A percentile compares a stretch with the other conserved stretches of the same genome.
Conservation (phyloP, 768 basidiomycete genomes). For the Mycena kentingensis region DNA sequence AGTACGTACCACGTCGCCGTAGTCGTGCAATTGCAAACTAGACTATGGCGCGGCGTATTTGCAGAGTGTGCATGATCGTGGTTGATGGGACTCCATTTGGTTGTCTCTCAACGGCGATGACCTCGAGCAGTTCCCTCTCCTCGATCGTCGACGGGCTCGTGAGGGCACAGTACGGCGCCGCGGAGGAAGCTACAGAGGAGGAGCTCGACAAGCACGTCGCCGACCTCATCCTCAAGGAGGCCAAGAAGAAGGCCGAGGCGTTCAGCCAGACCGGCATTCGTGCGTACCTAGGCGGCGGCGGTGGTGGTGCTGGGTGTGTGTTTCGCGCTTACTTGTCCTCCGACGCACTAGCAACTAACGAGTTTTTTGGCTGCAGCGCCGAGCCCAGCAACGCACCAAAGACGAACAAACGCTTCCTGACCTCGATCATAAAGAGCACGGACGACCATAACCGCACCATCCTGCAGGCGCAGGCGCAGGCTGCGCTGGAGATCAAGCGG, state of each 20-base stretch:
- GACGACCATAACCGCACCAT: conserved; percentile 95
- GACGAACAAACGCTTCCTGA: conserved; percentile 80
- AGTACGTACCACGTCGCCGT: too few species aligned
- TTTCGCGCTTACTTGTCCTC: background rate
- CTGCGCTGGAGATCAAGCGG: conserved; percentile 71
- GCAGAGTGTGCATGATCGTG: too few species aligned
- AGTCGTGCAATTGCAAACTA: too few species aligned
- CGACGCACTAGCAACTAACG: background rate
- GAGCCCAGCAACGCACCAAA: conserved; percentile 77
- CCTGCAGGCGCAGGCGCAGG: conserved; percentile 67
- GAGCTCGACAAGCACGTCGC: conserved; percentile 93
- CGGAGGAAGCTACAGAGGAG: conserved; percentile 61
- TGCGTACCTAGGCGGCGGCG: conserved; percentile 68
- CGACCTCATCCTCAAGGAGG: conserved; percentile 88
- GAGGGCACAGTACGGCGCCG: background rate
- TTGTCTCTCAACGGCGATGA: too few species aligned
- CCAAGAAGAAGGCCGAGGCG: conserved; percentile 84
- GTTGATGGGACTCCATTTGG: too few species aligned
- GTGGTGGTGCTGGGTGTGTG: conserved; percentile 42
- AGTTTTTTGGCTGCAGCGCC: conserved; percentile 39
- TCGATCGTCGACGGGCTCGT: background rate
- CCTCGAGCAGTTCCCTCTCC: too few species aligned
- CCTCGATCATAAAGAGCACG: conserved; percentile 87
- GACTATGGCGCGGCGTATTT: too few species aligned
- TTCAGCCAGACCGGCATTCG: conserved; percentile 78